Evolutionary conservation across 2,329 filamentous ascomycete genomes (phyloP).

Genomic region (Cephalotrichum gorgonifer): DNA sequence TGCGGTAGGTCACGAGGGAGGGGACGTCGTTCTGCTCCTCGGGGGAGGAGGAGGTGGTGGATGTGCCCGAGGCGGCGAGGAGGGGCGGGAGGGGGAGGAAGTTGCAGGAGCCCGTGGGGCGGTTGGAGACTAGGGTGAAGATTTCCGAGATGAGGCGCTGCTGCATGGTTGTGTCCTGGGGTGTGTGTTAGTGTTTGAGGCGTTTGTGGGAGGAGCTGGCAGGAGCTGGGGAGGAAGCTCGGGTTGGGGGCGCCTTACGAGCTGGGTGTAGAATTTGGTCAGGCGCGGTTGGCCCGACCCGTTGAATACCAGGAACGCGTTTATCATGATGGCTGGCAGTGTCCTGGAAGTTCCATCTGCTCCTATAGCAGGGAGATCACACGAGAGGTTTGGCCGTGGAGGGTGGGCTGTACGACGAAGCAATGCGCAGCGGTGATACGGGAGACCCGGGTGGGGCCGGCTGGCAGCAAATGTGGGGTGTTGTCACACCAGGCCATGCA

Average conservation of each 20-base stretch:
- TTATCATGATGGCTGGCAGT: slow-evolving; percentile 64
- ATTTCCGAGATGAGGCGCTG: slow-evolving; percentile 96
- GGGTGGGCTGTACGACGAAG: neutral
- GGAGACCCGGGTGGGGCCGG: too few relatives aligned
- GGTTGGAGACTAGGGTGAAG: slow-evolving; percentile 88
- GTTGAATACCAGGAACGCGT: slow-evolving; percentile 97
- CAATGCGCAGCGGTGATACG: too few relatives aligned
- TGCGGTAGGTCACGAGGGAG: slow-evolving; percentile 91
- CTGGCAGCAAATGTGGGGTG: too few relatives aligned
- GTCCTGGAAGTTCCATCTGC: neutral
- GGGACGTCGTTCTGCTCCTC: slow-evolving; percentile 78
- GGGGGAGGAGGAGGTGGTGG: slow-evolving; percentile 52
- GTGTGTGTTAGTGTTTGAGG: neutral
- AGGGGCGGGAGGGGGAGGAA: slow-evolving; percentile 74
- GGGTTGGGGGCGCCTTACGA: slow-evolving; percentile 40
- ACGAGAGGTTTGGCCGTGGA: neutral
- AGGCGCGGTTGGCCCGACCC: slow-evolving; percentile 93
- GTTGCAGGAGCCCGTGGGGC: slow-evolving; percentile 87
- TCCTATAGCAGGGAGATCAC: neutral
- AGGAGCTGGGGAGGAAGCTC: neutral
- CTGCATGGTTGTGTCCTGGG: slow-evolving; percentile 89
- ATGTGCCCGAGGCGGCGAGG: slow-evolving; percentile 51
- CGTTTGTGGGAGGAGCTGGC: slow-evolving; percentile 5
- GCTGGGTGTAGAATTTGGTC: slow-evolving; percentile 97
- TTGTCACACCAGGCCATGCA: too few relatives aligned